Evolutionary conservation across 2,329 filamentous ascomycete species (phyloP).

Genomic region (Ophiostoma australiae): DNA sequence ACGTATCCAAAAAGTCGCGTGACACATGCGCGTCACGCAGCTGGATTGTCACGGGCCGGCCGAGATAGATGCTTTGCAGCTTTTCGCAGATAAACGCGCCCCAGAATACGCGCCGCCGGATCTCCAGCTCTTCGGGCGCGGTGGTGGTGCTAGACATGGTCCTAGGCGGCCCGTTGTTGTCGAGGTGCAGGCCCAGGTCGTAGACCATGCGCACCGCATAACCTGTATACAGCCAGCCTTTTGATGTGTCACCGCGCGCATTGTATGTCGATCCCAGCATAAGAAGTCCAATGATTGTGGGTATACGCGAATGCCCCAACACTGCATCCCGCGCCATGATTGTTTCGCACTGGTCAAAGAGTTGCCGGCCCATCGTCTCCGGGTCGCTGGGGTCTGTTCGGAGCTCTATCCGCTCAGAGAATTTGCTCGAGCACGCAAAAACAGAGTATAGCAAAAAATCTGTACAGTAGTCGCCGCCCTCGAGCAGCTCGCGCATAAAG

Average conservation of each 20-base stretch:
- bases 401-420: constrained; percentile 29
- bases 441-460: constrained; percentile 39
- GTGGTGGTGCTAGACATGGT: constrained; percentile 30
- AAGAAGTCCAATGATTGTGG: constrained; percentile 31
- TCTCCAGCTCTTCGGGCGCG: constrained; percentile 32
- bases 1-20: constrained; percentile 33
- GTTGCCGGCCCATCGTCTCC: constrained; percentile 28
- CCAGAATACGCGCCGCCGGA: constrained; percentile 35
- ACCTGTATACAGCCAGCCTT: constrained; percentile 40
- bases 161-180: background rate
- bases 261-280: constrained; percentile 31
- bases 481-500: constrained; percentile 36
- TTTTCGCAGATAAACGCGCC: constrained; percentile 36
- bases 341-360: constrained; percentile 31
- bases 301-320: constrained; percentile 29
- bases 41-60: constrained; percentile 35
- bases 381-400: constrained; percentile 25
- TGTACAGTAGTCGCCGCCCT: constrained; percentile 36
- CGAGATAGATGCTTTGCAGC: constrained; percentile 35
- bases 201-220: constrained; percentile 40
- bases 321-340: constrained; percentile 27
- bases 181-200: constrained; percentile 36
- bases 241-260: constrained; percentile 30
- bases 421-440: constrained; percentile 33
- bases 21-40: constrained; percentile 35